Evolutionary conservation across 2,329 filamentous ascomycete species (phyloP).

Genomic region (Lachnellula hyalina): DNA sequence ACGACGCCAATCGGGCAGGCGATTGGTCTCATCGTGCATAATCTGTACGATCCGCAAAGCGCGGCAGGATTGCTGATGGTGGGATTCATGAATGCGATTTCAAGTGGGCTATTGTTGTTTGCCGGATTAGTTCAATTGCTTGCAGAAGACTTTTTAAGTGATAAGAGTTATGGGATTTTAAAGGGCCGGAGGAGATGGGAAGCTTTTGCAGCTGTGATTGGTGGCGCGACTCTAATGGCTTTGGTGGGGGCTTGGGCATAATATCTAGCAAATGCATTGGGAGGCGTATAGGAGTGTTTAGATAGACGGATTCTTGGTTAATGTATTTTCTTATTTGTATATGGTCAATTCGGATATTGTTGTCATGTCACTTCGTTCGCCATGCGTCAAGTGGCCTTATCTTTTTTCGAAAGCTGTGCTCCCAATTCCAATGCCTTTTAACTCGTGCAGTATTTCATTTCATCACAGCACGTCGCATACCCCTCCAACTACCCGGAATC

Average conservation of each 20-base stretch:
- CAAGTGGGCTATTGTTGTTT: constrained; percentile 73
- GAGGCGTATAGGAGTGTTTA: not conserved
- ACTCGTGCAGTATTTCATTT: no score
- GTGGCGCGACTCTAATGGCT: constrained; percentile 58
- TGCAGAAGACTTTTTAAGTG: constrained; percentile 78
- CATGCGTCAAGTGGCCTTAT: no score
- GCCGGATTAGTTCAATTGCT: constrained; percentile 79
- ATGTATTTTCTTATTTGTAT: no score
- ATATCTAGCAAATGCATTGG: not conserved
- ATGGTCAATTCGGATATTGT: no score
- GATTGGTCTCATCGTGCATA: constrained; percentile 72
- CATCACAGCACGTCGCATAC: no score
- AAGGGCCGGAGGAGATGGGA: constrained; percentile 53
- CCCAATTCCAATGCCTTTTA: no score
- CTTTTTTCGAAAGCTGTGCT: no score
- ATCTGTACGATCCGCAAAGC: constrained; percentile 73
- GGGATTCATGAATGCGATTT: constrained; percentile 83
- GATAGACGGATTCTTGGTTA: no score
- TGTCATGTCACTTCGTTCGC: no score
- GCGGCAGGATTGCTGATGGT: constrained; percentile 74
- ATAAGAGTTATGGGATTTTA: constrained; percentile 56
- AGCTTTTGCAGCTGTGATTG: constrained; percentile 56
- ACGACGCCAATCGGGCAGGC: constrained; percentile 81
- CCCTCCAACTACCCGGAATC: no score
- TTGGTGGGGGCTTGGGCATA: constrained; percentile 61